Evolutionary conservation across 306 rosid species (phyloP).

Genomic region (Fragaria iinumae): DNA sequence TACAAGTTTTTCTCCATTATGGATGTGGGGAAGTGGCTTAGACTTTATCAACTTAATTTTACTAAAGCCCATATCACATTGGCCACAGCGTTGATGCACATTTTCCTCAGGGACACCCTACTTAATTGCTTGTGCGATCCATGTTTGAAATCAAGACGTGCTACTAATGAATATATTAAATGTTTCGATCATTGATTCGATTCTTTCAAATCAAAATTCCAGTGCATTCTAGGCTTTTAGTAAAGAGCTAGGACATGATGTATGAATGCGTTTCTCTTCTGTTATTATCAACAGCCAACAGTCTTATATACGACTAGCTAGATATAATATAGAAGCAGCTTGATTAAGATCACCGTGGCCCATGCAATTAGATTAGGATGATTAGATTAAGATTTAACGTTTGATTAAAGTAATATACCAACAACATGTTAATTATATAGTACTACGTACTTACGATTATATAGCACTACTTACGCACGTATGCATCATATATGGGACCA

Average conservation of each 20-base stretch:
- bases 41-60: background rate
- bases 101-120: constrained; percentile 34
- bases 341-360: background rate
- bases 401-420: background rate
- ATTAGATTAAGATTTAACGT: background rate
- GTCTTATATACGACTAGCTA: background rate
- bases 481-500: constrained; percentile 24
- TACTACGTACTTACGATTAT: background rate
- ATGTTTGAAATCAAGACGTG: constrained; percentile 30
- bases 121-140: constrained; percentile 27
- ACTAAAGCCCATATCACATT: constrained; percentile 31
- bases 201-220: constrained; percentile 1
- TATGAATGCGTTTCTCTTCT: background rate
- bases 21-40: constrained; percentile 30
- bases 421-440: background rate
- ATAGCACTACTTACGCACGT: background rate
- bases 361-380: background rate
- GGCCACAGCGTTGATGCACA: constrained; percentile 46
- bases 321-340: background rate
- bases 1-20: constrained; percentile 24
- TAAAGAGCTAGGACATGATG: background rate
- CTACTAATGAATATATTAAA: background rate
- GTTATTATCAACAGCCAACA: background rate
- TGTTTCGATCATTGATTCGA: background rate
- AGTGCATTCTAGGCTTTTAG: background rate